Evolutionary conservation across 306 rosid genomes (phyloP), one percentile per base, ranked within the genome.

Genomic region (Begonia loranthoides): DNA sequence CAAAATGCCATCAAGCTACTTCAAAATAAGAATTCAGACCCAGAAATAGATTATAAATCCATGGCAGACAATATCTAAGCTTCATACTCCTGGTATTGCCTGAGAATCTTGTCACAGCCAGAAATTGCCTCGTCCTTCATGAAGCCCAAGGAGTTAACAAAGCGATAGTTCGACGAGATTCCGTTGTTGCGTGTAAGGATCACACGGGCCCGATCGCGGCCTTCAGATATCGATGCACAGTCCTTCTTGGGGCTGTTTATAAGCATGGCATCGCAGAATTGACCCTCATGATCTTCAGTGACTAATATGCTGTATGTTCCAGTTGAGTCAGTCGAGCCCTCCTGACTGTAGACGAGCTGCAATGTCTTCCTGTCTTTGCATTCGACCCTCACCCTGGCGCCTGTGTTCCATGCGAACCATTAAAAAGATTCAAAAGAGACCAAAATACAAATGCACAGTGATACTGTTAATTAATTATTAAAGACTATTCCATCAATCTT

Each of bases 121-220:
- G 77, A n/a, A 40, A 72, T 19, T 28, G 78, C 70, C 11, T 74
- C 60, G 2, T 69, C 34, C 52, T 52, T 67, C 67, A 51, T 62
- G 73, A 70, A 86, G 4, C 84, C 84, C 86, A 92, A 71, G 12
- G 88, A 62, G 60, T 92, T 92, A 70, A 75, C 88, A 36, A 38
- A 74, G 17, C 99, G 84, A 0, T 56, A 19, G 11, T 70, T n/a
- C 0, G 95, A 70, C 45, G 80, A 72, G 16, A 92, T 83, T 55
- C 99, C 99, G 3, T 92, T 92, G 76, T 61, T 24, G 56, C 74
- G 51, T 0, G 96, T 86, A 49, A 92, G 99, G 62, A 76, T 67
- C 45, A 92, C 93, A 5, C 83, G 93, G 16, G 99, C 83, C 22
- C 80, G 67, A 39, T 92, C 96, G 6, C 96, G 95, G 2, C 94